A percentile compares a stretch with the other conserved stretches of the same genome.
phyloP scores from a whole-genome alignment of 768 basidiomycete species.

The Tricholoma terreum region DNA sequence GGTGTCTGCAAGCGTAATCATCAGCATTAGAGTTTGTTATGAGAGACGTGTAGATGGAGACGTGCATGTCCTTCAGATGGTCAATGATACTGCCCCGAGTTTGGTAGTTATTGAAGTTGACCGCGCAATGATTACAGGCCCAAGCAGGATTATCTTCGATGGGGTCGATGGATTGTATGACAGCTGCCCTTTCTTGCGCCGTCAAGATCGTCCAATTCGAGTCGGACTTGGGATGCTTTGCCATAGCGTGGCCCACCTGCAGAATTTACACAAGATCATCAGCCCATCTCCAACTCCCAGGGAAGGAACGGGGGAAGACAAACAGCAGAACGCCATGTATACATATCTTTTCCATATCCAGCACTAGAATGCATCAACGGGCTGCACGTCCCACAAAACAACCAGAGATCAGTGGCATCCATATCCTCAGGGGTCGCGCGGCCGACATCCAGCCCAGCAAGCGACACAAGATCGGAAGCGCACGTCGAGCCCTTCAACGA shows the following conservation, averaged over 20 bases:
- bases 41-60: background rate
- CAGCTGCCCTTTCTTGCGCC: background rate
- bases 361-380: background rate
- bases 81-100: background rate
- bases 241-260: conserved; percentile 4
- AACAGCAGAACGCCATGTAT: conserved; percentile 14
- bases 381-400: conserved; percentile 8
- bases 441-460: conserved; percentile 4
- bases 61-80: background rate
- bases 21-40: background rate
- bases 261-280: background rate
- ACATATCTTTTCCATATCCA: background rate
- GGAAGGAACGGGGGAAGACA: background rate
- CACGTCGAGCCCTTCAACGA: background rate
- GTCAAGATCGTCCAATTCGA: background rate
- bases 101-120: background rate
- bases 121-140: conserved; percentile 8
- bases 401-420: conserved; percentile 1
- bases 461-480: conserved; percentile 5
- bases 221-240: background rate
- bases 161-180: background rate
- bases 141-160: background rate
- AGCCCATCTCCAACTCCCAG: background rate
- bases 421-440: conserved; percentile 7
- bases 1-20: background rate